phyloP scores from a whole-genome alignment of 345 rosid genomes.

The Heritiera fomes region DNA sequence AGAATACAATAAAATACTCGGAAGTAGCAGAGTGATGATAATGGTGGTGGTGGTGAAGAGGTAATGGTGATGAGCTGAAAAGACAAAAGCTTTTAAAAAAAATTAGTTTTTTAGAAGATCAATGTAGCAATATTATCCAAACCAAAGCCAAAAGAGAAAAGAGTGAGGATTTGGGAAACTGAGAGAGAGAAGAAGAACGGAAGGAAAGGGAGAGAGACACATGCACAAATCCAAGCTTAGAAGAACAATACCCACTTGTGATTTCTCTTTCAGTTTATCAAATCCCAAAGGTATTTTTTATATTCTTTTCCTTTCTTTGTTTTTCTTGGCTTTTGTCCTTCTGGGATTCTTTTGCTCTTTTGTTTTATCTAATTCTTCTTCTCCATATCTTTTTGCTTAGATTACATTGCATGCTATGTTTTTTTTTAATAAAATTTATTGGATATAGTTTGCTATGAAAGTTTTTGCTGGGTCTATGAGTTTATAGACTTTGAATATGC shows the following conservation, averaged over 20 bases:
- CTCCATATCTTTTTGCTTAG: neutral
- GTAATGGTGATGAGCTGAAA: constrained; percentile 10
- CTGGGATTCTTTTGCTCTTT: neutral
- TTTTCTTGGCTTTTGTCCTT: constrained; percentile 4
- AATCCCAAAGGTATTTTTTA: constrained; percentile 24
- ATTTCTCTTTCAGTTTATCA: constrained; percentile 19
- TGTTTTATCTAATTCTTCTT: neutral
- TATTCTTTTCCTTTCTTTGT: constrained; percentile 4
- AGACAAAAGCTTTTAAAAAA: neutral
- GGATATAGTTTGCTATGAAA: neutral
- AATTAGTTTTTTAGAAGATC: neutral
- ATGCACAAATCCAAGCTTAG: constrained; percentile 30
- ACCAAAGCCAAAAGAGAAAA: neutral
- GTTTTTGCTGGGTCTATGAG: constrained; percentile 11
- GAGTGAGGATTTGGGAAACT: neutral
- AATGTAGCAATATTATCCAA: neutral
- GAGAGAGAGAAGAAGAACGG: neutral
- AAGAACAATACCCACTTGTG: constrained; percentile 19
- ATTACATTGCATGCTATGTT: neutral
- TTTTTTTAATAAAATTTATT: neutral
- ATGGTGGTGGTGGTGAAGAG: constrained; percentile 9
- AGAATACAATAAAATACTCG: constrained; percentile 3
- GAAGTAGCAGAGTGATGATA: neutral
- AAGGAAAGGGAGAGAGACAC: constrained; percentile 1
- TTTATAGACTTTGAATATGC: neutral